These are phyloP conservation scores for Gypsophila paniculata DNA, from an alignment of 179 eudicot species.

Conservation along the genomic window DNA sequence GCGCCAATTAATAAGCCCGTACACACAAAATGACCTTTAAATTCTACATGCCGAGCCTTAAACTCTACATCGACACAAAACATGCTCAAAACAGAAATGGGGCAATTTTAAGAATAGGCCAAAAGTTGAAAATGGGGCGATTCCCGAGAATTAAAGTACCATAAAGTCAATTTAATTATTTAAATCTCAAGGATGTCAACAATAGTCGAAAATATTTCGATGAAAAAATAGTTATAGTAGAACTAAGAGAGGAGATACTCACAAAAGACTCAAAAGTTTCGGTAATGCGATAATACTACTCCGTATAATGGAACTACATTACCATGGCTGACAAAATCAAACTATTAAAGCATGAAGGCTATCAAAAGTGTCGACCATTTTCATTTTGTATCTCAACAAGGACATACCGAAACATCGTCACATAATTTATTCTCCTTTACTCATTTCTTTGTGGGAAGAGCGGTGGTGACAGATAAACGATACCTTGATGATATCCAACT, in stretches of 20 bases:
- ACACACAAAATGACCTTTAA: not conserved
- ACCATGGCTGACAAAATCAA: not conserved
- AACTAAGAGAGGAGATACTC: too few species aligned
- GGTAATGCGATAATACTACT: not conserved
- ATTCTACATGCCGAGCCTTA: too few species aligned
- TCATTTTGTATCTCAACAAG: too few species aligned
- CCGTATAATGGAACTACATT: not conserved
- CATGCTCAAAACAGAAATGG: too few species aligned
- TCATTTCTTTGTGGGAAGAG: not conserved
- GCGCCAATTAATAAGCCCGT: not conserved
- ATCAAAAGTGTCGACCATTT: not conserved
- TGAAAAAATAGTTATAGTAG: too few species aligned
- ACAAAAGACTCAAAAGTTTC: not conserved
- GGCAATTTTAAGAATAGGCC: too few species aligned
- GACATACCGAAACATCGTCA: not conserved
- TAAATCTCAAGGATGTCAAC: too few species aligned
- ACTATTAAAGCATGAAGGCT: slow-evolving; percentile 1
- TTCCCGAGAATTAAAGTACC: too few species aligned
- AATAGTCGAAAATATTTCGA: too few species aligned
- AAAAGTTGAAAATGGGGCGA: too few species aligned
- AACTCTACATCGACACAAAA: too few species aligned
- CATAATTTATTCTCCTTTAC: not conserved
- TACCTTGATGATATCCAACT: slow-evolving; percentile 85
- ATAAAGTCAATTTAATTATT: too few species aligned
- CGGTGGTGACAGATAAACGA: slow-evolving; percentile 9